Evolutionary conservation across 345 rosid genomes (phyloP).

Genomic region (Pistacia integerrima): DNA sequence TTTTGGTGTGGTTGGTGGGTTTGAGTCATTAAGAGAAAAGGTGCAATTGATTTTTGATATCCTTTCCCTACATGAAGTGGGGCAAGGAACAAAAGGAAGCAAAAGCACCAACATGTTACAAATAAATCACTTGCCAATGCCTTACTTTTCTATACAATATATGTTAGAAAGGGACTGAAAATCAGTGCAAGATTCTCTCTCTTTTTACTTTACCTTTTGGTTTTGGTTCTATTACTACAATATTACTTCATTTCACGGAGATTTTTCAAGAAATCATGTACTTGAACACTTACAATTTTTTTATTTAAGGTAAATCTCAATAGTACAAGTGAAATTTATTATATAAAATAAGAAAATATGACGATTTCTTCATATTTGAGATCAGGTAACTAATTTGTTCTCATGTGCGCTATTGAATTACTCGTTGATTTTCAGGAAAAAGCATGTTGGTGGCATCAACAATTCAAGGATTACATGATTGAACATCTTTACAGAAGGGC

Average conservation of each 20-base stretch:
- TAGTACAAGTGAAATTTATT: no score
- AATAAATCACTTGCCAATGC: background rate
- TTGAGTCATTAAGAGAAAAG: slow-evolving; percentile 2
- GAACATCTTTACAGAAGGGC: background rate
- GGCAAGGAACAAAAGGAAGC: background rate
- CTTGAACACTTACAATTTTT: no score
- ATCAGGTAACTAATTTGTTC: background rate
- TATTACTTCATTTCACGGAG: no score
- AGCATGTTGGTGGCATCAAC: background rate
- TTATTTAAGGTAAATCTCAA: no score
- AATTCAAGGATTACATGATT: background rate
- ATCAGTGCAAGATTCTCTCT: background rate
- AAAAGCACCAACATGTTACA: background rate
- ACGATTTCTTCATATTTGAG: no score
- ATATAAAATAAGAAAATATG: no score
- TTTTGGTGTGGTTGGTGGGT: slow-evolving; percentile 1
- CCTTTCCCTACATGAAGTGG: background rate
- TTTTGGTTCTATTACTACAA: no score
- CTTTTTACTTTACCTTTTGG: no score
- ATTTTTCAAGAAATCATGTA: no score
- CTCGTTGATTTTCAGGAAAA: no score
- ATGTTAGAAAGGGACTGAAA: background rate
- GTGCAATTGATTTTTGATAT: background rate
- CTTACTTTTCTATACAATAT: background rate
- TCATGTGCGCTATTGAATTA: background rate